Percentiles rank a stretch among this genome's conserved stretches.
Evolutionary conservation across 176 grass and related monocot genomes (phyloP).

Genomic region (Oryza officinalis): DNA sequence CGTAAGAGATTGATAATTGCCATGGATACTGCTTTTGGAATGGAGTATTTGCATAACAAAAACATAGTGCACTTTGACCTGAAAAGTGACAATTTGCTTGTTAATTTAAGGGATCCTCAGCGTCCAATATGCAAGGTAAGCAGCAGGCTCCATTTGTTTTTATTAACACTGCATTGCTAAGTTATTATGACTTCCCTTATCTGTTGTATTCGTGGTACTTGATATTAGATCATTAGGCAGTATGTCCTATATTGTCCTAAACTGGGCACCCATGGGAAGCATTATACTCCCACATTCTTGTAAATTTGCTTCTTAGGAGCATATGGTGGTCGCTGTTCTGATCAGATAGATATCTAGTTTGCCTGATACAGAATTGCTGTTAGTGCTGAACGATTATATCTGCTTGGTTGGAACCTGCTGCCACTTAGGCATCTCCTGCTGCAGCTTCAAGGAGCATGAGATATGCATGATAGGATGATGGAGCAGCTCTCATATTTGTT

Average conservation of each 20-base stretch:
- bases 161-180: slow-evolving; percentile 14
- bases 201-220: not conserved
- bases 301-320: not conserved
- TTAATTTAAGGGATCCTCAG: slow-evolving; percentile 94
- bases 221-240: not conserved
- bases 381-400: not conserved
- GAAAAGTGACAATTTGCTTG: slow-evolving; percentile 99
- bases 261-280: not conserved
- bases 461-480: not conserved
- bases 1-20: slow-evolving; percentile 85
- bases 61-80: slow-evolving; percentile 98
- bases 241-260: slow-evolving; percentile 15
- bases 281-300: not conserved
- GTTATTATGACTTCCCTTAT: slow-evolving; percentile 4
- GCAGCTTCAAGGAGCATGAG: not conserved
- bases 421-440: not conserved
- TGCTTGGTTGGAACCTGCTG: not conserved
- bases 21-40: slow-evolving; percentile 99
- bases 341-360: slow-evolving; percentile 14
- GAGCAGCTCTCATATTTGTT: not conserved
- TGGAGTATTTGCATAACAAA: slow-evolving; percentile 98
- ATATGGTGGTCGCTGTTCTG: not conserved
- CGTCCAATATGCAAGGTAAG: slow-evolving; percentile 99
- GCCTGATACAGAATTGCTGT: not conserved
- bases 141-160: not conserved